A percentile compares a stretch with the other conserved stretches of the same genome.
Evolutionary conservation across 495 filamentous ascomycete genomes (phyloP).

Genomic region (Aspergillus sclerotiicarbonarius): DNA sequence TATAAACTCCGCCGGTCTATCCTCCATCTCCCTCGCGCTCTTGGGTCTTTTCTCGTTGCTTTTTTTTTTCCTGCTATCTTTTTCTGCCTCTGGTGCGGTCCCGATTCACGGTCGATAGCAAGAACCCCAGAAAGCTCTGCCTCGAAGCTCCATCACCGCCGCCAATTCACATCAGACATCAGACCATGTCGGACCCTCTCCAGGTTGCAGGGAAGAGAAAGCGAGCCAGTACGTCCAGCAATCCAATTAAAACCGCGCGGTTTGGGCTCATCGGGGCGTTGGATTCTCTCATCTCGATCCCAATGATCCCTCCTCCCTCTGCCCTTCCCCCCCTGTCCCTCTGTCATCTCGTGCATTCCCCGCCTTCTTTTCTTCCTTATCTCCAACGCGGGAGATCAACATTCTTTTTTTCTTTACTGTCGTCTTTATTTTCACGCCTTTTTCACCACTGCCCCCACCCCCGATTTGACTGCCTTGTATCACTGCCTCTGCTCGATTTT

Average conservation of each 20-base stretch:
- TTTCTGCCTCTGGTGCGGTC: no score
- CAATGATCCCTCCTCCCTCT: slow-evolving; percentile 1
- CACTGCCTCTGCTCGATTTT: neutral
- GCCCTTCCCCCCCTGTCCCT: slow-evolving; percentile 12
- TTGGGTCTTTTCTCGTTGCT: slow-evolving; percentile 7
- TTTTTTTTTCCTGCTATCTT: no score
- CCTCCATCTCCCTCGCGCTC: neutral
- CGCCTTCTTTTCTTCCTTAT: slow-evolving; percentile 5
- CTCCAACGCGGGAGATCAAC: neutral
- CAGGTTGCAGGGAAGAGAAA: slow-evolving; percentile 50
- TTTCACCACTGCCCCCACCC: neutral
- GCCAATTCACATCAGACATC: neutral
- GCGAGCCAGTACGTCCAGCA: slow-evolving; percentile 38
- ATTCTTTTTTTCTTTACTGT: neutral
- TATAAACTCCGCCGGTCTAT: slow-evolving; percentile 5
- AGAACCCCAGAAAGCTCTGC: no score
- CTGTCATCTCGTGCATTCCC: slow-evolving; percentile 7
- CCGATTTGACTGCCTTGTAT: slow-evolving; percentile 1
- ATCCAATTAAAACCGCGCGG: slow-evolving; percentile 9
- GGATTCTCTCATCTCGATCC: neutral
- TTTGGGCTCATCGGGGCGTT: neutral
- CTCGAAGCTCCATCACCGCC: slow-evolving; percentile 2
- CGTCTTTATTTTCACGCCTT: neutral
- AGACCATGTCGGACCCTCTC: slow-evolving; percentile 36
- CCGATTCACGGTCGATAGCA: no score